Conservation (phyloP, 2,329 filamentous ascomycete genomes). For the Pseudocercospora crystallina region DNA sequence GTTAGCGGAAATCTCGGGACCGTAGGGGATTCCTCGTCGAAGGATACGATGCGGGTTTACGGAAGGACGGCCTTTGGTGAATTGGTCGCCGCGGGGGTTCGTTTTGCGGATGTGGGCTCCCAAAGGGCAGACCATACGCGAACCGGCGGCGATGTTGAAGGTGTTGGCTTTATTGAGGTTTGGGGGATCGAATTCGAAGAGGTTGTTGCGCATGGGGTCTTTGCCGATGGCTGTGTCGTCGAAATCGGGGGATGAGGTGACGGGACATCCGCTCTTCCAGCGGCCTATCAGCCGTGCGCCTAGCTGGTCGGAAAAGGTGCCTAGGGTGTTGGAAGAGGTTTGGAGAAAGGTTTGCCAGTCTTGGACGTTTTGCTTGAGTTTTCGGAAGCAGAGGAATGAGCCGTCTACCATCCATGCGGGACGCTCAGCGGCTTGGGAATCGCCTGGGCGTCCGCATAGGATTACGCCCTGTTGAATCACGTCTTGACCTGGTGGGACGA, state of each 20-base stretch:
- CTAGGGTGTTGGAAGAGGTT: constrained; percentile 31
- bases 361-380: constrained; percentile 47
- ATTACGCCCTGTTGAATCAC: constrained; percentile 38
- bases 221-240: constrained; percentile 35
- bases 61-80: constrained; percentile 13
- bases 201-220: constrained; percentile 33
- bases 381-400: constrained; percentile 47
- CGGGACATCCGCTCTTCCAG: constrained; percentile 40
- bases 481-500: constrained; percentile 34
- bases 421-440: constrained; percentile 22
- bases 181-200: constrained; percentile 41
- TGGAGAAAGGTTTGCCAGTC: constrained; percentile 46
- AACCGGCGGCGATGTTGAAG: constrained; percentile 39
- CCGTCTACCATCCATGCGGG: constrained; percentile 46
- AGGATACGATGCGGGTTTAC: constrained; percentile 40
- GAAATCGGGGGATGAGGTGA: constrained; percentile 22
- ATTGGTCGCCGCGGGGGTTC: constrained; percentile 43
- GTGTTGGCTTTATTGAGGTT: constrained; percentile 32
- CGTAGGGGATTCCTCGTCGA: constrained; percentile 47
- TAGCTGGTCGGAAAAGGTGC: constrained; percentile 38
- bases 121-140: constrained; percentile 45
- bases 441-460: constrained; percentile 40
- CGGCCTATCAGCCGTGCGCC: constrained; percentile 46
- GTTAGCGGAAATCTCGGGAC: constrained; percentile 34
- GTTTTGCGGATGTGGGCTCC: constrained; percentile 51